These are phyloP conservation scores for Turnera subulata DNA, from an alignment of 345 rosid species.

Conservation along the genomic window DNA sequence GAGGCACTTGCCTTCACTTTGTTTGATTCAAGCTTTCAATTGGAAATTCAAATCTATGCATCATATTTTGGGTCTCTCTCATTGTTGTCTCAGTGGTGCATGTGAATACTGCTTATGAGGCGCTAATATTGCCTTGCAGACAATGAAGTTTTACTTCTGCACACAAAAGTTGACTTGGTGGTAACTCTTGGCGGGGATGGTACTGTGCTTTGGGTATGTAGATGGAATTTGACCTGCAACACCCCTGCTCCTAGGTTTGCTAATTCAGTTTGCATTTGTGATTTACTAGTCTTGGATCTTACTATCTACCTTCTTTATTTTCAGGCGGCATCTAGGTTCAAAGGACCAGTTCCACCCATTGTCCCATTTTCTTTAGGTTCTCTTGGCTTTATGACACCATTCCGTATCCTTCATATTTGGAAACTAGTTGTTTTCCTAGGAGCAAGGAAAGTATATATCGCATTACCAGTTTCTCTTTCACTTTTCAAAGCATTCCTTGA, in stretches of 20 bases:
- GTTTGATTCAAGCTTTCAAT: not conserved
- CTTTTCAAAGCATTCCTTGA: slow-evolving; percentile 29
- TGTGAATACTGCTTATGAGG: not conserved
- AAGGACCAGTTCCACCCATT: slow-evolving; percentile 96
- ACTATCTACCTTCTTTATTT: slow-evolving; percentile 17
- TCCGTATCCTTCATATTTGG: slow-evolving; percentile 63
- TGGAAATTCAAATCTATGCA: not conserved
- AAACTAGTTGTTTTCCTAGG: not conserved
- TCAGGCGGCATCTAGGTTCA: slow-evolving; percentile 98
- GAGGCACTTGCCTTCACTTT: not conserved
- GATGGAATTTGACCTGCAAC: slow-evolving; percentile 1
- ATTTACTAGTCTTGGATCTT: slow-evolving; percentile 4
- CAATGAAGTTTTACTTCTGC: slow-evolving; percentile 60
- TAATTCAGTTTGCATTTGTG: slow-evolving; percentile 9
- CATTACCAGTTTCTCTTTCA: no score
- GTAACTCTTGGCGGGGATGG: slow-evolving; percentile 99
- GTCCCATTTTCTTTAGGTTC: slow-evolving; percentile 97
- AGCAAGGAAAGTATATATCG: no score
- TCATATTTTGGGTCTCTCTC: not conserved
- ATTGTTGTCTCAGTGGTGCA: not conserved
- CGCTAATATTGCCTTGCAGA: slow-evolving; percentile 45
- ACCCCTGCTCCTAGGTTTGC: slow-evolving; percentile 1
- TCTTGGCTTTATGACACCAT: slow-evolving; percentile 99
- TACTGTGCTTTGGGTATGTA: slow-evolving; percentile 94
- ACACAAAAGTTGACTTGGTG: slow-evolving; percentile 85